Conservation (phyloP, 2,329 filamentous ascomycete genomes). For the Fusarium pseudocircinatum region DNA sequence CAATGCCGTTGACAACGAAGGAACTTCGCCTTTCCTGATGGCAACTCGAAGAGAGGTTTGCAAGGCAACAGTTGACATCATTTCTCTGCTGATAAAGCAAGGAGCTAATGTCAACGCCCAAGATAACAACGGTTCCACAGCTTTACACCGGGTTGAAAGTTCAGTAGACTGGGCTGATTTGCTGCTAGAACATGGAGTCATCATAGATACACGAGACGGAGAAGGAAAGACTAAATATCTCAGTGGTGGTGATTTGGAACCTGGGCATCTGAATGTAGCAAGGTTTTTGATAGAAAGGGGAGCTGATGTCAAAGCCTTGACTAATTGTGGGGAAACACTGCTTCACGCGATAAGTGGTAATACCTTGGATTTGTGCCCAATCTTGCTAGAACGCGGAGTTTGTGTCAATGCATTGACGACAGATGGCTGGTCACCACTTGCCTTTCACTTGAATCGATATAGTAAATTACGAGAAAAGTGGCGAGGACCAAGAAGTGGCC, state of each 20-base stretch:
- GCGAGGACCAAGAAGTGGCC: no score
- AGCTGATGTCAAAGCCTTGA: neutral
- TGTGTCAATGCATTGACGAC: no score
- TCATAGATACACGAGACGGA: neutral
- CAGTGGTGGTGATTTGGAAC: no score
- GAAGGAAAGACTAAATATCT: neutral
- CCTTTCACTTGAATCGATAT: rapidly evolving
- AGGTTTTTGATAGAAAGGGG: neutral
- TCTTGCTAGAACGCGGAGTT: no score
- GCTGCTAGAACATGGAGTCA: neutral
- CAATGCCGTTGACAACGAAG: neutral
- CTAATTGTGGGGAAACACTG: rapidly evolving
- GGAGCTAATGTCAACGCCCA: neutral
- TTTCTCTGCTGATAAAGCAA: neutral
- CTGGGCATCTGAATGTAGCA: rapidly evolving
- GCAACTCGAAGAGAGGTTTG: neutral
- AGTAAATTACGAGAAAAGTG: no score
- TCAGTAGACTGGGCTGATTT: neutral
- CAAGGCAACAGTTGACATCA: neutral
- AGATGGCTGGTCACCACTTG: no score
- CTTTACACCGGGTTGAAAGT: neutral
- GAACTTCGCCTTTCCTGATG: neutral
- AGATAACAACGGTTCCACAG: neutral
- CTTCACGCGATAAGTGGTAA: neutral
- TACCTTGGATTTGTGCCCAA: no score